phyloP scores from a whole-genome alignment of 192 early-diverging fungal species.

The Helicostylum pulchrum region DNA sequence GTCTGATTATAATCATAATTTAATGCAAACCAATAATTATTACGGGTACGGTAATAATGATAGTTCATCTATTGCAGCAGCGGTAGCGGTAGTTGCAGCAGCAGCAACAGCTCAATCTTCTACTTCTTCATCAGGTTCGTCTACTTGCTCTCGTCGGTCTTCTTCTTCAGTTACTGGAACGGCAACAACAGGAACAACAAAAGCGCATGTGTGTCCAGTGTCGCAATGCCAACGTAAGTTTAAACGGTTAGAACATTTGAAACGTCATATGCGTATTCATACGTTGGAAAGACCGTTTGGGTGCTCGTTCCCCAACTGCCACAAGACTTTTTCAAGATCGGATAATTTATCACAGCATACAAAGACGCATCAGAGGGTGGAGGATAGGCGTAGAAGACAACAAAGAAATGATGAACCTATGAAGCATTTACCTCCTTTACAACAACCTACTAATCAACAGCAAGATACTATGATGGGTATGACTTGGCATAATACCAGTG shows the following conservation, averaged over 20 bases:
- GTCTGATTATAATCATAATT: neutral
- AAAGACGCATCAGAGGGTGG: conserved; percentile 39
- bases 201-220: conserved; percentile 29
- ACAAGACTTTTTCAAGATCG: conserved; percentile 57
- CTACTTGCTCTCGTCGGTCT: neutral
- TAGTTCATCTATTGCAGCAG: neutral
- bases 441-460: neutral
- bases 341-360: conserved; percentile 66
- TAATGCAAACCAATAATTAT: neutral
- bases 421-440: conserved; percentile 14
- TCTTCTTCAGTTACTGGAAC: neutral
- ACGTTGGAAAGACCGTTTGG: conserved; percentile 62
- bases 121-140: neutral
- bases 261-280: conserved; percentile 70
- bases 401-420: conserved; percentile 1
- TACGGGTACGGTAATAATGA: neutral
- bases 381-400: conserved; percentile 17
- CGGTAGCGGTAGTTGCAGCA: neutral
- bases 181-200: conserved; percentile 23
- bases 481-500: conserved; percentile 20
- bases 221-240: conserved; percentile 53
- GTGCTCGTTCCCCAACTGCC: conserved; percentile 52
- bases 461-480: conserved; percentile 14
- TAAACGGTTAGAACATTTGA: conserved; percentile 76
- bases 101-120: neutral